Conservation (phyloP, 768 basidiomycete species). For the Phaeotremella fagi region DNA sequence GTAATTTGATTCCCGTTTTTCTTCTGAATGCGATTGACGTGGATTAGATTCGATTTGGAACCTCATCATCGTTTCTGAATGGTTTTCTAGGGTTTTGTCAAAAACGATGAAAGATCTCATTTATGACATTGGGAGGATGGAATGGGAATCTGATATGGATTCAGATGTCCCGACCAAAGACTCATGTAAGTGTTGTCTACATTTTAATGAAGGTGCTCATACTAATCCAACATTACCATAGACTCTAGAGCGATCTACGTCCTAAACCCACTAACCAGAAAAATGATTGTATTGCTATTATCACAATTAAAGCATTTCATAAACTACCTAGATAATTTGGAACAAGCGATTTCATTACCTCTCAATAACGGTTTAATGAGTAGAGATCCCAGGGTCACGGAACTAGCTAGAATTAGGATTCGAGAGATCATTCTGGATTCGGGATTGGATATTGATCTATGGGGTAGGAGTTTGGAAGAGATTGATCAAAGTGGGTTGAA, state of each 20-base stretch:
- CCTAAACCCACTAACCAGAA: constrained; percentile 4
- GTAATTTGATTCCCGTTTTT: constrained; percentile 10
- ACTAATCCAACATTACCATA: not conserved
- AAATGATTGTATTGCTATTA: constrained; percentile 8
- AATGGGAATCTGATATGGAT: constrained; percentile 3
- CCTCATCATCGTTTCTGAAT: constrained; percentile 22
- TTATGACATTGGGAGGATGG: constrained; percentile 1
- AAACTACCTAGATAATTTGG: constrained; percentile 13
- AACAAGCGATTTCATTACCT: constrained; percentile 27
- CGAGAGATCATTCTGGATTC: constrained; percentile 9
- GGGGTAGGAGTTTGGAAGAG: constrained; percentile 26
- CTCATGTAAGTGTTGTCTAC: not conserved
- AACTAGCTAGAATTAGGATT: constrained; percentile 22
- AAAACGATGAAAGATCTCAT: constrained; percentile 10
- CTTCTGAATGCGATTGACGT: too few species aligned
- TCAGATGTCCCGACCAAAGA: not conserved
- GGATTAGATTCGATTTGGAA: constrained; percentile 33
- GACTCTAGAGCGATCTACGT: not conserved
- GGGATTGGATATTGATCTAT: constrained; percentile 25
- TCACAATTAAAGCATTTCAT: constrained; percentile 18
- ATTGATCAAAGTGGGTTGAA: constrained; percentile 3
- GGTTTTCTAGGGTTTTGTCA: constrained; percentile 9
- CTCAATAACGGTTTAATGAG: not conserved
- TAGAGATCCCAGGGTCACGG: constrained; percentile 27
- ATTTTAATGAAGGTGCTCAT: too few species aligned